Evolutionary conservation across 1,139 yeast species (phyloP).

Genomic region (Yamadazyma triangularis): DNA sequence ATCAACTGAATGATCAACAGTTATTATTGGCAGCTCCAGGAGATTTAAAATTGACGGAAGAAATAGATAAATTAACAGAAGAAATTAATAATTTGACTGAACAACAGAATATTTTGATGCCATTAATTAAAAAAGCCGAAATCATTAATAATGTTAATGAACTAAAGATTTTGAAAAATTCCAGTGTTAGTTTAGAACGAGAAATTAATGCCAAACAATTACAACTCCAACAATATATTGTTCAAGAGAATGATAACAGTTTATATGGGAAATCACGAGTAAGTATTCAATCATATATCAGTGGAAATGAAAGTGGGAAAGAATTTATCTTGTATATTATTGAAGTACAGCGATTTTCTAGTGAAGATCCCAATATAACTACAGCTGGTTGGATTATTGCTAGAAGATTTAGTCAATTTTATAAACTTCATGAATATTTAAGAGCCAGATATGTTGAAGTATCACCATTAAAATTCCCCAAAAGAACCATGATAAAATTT

Average conservation of each 20-base stretch:
- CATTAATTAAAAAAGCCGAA: slow-evolving; percentile 75
- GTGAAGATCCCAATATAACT: slow-evolving; percentile 39
- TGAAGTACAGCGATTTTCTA: slow-evolving; percentile 59
- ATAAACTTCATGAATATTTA: slow-evolving; percentile 63
- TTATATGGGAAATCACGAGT: slow-evolving; percentile 68
- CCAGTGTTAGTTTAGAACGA: slow-evolving; percentile 58
- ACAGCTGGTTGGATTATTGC: slow-evolving; percentile 89
- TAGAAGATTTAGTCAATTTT: slow-evolving; percentile 81
- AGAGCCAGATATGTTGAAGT: slow-evolving; percentile 51
- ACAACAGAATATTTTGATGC: slow-evolving; percentile 61
- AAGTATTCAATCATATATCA: slow-evolving; percentile 62
- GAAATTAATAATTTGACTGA: slow-evolving; percentile 61
- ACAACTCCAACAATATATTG: slow-evolving; percentile 74
- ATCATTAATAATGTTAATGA: slow-evolving; percentile 72
- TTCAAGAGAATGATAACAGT: slow-evolving; percentile 79
- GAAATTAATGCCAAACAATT: slow-evolving; percentile 71
- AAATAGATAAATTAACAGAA: slow-evolving; percentile 49
- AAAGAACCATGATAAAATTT: slow-evolving; percentile 59
- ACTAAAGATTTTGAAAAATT: slow-evolving; percentile 60
- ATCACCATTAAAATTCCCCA: slow-evolving; percentile 53
- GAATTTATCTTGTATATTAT: slow-evolving; percentile 70
- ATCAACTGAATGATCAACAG: no score
- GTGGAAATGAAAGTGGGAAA: slow-evolving; percentile 51
- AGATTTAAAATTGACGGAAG: slow-evolving; percentile 61
- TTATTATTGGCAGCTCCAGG: slow-evolving; percentile 62